Base-by-base conservation (phyloP, 768 basidiomycete species). In the Candolleomyces eurysporus region DNA sequence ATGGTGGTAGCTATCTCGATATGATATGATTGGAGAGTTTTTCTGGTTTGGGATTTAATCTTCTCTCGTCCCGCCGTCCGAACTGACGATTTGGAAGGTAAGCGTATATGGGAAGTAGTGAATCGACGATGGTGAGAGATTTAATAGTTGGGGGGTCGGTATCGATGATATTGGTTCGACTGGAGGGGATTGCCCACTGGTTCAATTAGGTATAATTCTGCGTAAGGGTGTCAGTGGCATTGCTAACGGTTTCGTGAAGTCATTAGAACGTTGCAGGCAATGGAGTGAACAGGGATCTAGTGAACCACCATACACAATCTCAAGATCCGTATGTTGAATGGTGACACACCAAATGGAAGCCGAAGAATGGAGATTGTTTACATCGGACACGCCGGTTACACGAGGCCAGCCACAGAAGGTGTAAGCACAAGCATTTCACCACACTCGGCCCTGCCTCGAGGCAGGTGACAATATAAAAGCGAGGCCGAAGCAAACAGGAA, bases 181-280 rank as follows among this genome's bases (percentile, higher is more conserved):
- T 36, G 22, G 46, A 36, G 21, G 39, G 54, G 19, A 40, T 21
- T 36, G 26, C 4, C 21, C 31, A 16, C 42, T 31, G 53, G 19
- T n/a, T 56, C 26, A 36, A 61, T 61, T 61, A 61, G 60, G 60
- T 48, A 52, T 58, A 52, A 61, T 61, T 61, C 60, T 61, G 60
- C n/a, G 21, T 45, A 21, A 40, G 26, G 39, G 36, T 51, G 59
- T 61, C 60, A 61, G 60, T 45, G 43, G 55, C 36, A 43, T 36
- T 36, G 36, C 36, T 36, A 36, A 36, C 36, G 40, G 13, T 56
- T 56, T 42, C 39, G 54, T 42, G 2, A 56, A 39, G 36, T 56
- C 40, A 39, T 55, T 55, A 42, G 32, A 56, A 43, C 52, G 52
- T 36, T 53, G 30, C 11, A 56, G 16, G 39, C 49, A 36, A 42